Conservation (phyloP, 2,329 filamentous ascomycete species). For the Nemania serpens region DNA sequence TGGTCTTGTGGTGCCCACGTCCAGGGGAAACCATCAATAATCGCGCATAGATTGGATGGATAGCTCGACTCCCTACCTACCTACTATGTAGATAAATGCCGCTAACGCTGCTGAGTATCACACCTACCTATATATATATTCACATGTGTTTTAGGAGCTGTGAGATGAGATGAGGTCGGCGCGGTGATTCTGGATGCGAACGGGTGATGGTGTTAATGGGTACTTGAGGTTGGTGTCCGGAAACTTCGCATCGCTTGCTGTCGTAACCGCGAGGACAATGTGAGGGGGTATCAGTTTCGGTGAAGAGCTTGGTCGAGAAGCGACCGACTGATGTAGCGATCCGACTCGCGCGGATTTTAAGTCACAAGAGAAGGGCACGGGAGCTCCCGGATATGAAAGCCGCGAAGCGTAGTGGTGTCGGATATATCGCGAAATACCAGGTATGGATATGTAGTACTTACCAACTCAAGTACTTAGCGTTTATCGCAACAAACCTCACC, state of each 20-base stretch:
- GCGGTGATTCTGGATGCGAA: constrained; percentile 5
- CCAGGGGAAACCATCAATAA: constrained; percentile 12
- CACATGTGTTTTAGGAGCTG: too few relatives aligned
- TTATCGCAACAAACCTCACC: background rate
- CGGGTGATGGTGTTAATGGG: background rate
- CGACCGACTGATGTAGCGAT: constrained; percentile 15
- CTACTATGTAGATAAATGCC: constrained; percentile 2
- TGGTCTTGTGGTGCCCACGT: background rate
- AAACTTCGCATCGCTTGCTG: constrained; percentile 20
- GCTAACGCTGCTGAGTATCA: background rate
- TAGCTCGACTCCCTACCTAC: background rate
- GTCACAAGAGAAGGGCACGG: background rate
- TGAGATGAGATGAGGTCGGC: background rate
- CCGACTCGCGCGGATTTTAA: constrained; percentile 12
- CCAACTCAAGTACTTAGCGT: too few relatives aligned
- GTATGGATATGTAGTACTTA: too few relatives aligned
- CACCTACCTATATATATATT: background rate
- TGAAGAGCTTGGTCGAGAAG: constrained; percentile 14
- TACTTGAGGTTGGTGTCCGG: constrained; percentile 15
- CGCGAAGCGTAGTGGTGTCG: constrained; percentile 2
- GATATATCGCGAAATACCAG: too few relatives aligned
- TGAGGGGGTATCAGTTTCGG: constrained; percentile 18
- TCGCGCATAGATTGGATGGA: constrained; percentile 19
- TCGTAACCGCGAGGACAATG: constrained; percentile 7
- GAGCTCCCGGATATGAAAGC: constrained; percentile 2